These are phyloP conservation scores for Vitis hybrid DNA, from an alignment of 177 flowering plant species.

Conservation along the genomic window DNA sequence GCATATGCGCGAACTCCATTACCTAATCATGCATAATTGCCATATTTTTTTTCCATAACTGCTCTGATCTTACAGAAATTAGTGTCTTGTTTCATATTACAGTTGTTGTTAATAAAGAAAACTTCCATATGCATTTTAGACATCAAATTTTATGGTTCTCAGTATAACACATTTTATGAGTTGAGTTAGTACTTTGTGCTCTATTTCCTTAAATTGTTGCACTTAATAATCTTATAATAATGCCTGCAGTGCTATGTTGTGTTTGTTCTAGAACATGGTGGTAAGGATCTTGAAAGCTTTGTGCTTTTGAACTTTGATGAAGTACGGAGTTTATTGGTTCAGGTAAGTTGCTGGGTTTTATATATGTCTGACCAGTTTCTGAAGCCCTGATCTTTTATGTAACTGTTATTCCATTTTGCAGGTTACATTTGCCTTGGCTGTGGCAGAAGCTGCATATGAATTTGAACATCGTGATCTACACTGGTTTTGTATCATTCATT, in stretches of 20 bases:
- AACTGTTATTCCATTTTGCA: conserved; percentile 29
- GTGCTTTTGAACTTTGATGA: conserved; percentile 81
- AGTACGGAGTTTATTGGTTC: conserved; percentile 73
- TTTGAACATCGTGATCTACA: conserved; percentile 98
- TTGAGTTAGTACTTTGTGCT: too few relatives aligned
- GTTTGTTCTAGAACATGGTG: conserved; percentile 88
- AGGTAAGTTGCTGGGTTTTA: conserved; percentile 42
- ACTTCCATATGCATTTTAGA: too few relatives aligned
- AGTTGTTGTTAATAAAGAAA: too few relatives aligned
- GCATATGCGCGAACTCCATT: background rate
- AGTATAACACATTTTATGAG: too few relatives aligned
- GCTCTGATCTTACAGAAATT: too few relatives aligned
- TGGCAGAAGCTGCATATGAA: conserved; percentile 92
- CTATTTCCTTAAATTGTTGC: background rate
- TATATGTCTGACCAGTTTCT: background rate
- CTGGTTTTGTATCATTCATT: conserved; percentile 46
- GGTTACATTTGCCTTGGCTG: conserved; percentile 87
- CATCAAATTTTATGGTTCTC: too few relatives aligned
- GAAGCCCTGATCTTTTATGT: background rate
- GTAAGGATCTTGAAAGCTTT: conserved; percentile 89
- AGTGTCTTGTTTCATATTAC: background rate
- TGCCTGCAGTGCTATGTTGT: conserved; percentile 74
- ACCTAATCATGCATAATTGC: background rate
- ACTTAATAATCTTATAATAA: conserved; percentile 9
- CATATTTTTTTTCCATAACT: background rate